phyloP scores from a whole-genome alignment of 495 filamentous ascomycete species.

The Elasticomyces elasticus region DNA sequence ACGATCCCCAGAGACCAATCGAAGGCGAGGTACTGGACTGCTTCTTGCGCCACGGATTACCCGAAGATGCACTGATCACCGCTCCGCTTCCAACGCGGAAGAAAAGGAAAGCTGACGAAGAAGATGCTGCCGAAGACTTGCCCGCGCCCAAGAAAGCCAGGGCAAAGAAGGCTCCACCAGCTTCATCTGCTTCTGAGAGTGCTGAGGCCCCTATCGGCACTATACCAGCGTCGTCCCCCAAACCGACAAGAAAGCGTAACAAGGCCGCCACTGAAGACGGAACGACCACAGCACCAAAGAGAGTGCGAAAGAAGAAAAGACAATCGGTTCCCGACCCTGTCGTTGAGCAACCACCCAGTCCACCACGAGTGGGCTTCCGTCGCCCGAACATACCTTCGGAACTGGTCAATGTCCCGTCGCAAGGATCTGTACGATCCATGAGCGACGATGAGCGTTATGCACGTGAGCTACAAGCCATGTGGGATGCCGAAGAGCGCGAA shows the following conservation, averaged over 20 bases:
- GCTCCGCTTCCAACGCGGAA: neutral
- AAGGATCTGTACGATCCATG: too few species aligned
- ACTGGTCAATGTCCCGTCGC: neutral
- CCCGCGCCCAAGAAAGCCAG: neutral
- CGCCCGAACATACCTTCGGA: neutral
- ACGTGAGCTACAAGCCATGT: neutral
- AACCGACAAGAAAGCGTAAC: neutral
- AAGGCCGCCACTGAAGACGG: neutral
- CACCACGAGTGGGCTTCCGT: neutral
- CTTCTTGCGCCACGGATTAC: constrained; percentile 12
- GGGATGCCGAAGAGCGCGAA: too few species aligned
- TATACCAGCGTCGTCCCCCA: neutral
- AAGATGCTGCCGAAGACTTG: neutral
- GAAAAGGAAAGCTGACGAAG: neutral
- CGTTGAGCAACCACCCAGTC: neutral
- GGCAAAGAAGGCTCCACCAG: too few species aligned
- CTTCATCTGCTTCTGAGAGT: too few species aligned
- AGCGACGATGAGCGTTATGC: neutral
- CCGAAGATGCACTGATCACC: neutral
- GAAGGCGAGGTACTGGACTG: constrained; percentile 16
- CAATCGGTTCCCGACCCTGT: neutral
- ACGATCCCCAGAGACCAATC: constrained; percentile 13
- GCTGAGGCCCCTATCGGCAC: neutral
- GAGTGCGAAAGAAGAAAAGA: neutral
- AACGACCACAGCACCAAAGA: neutral